These are phyloP conservation scores for Bromus sterilis DNA, from an alignment of 176 grass and related monocot species.

Conservation along the genomic window DNA sequence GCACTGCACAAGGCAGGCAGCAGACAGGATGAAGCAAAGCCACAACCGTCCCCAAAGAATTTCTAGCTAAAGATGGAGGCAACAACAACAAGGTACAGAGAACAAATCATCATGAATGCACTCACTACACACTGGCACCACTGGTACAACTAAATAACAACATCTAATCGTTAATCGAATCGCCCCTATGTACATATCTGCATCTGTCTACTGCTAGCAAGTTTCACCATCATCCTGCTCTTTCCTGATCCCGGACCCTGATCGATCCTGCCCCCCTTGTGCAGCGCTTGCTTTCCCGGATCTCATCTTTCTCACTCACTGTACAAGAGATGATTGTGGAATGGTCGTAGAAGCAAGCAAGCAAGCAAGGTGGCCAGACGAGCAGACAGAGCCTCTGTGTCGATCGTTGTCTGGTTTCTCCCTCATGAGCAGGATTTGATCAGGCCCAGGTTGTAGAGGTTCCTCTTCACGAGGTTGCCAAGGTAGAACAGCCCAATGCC, in stretches of 20 bases:
- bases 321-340: neutral
- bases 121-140: neutral
- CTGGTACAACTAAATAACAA: neutral
- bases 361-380: neutral
- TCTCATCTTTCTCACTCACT: neutral
- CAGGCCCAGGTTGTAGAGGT: constrained; percentile 73
- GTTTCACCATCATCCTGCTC: constrained; percentile 22
- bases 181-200: constrained; percentile 17
- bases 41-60: constrained; percentile 9
- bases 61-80: neutral
- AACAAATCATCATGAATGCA: constrained; percentile 39
- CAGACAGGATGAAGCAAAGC: neutral
- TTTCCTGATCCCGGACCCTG: neutral
- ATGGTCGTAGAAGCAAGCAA: neutral
- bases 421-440: constrained; percentile 62
- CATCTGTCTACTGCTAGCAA: constrained; percentile 15
- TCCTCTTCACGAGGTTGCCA: constrained; percentile 62
- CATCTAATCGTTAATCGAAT: constrained; percentile 13
- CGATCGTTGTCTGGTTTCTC: neutral
- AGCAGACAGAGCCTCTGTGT: neutral
- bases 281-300: neutral
- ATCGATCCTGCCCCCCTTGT: neutral
- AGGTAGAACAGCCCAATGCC: constrained; percentile 54
- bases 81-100: neutral
- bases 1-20: neutral